These are phyloP conservation scores for Santalum album DNA, from an alignment of 164 flowering plant species.

Conservation along the genomic window DNA sequence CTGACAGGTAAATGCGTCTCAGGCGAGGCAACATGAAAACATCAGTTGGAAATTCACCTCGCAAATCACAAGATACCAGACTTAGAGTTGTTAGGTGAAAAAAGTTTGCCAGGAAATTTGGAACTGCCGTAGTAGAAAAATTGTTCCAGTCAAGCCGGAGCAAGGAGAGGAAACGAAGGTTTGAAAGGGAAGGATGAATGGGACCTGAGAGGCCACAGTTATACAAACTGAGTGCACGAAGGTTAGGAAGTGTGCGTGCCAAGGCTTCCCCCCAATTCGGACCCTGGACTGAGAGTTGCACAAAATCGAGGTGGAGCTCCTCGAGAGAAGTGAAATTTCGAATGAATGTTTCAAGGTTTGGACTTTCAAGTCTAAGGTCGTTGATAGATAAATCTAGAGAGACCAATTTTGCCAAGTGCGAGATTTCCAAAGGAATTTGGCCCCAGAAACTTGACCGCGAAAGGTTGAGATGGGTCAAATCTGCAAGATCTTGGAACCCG, in stretches of 20 bases:
- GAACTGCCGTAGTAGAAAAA: background rate
- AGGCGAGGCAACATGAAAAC: constrained; percentile 8
- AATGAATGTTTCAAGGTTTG: background rate
- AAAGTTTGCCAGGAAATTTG: background rate
- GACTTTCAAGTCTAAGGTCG: background rate
- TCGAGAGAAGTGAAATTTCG: constrained; percentile 2
- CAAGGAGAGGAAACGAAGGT: no score
- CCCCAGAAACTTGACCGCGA: background rate
- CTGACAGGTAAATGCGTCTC: background rate
- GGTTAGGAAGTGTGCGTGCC: no score
- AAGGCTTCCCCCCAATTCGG: no score
- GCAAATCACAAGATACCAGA: background rate
- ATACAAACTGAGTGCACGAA: no score
- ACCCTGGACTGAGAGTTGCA: constrained; percentile 1
- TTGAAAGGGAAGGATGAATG: no score
- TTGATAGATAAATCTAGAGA: constrained; percentile 9
- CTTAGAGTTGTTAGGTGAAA: constrained; percentile 1
- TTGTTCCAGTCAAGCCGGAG: no score
- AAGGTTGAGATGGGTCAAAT: constrained; percentile 13
- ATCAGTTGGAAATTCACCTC: constrained; percentile 4
- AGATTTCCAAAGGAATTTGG: constrained; percentile 13
- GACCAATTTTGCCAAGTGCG: constrained; percentile 7
- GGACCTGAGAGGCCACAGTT: no score
- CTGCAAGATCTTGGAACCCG: background rate
- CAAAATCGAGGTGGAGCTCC: background rate